Evolutionary conservation across 805 yeast species (phyloP), one percentile per base, ranked within the genome.

Genomic region (Nakazawaea populi): DNA sequence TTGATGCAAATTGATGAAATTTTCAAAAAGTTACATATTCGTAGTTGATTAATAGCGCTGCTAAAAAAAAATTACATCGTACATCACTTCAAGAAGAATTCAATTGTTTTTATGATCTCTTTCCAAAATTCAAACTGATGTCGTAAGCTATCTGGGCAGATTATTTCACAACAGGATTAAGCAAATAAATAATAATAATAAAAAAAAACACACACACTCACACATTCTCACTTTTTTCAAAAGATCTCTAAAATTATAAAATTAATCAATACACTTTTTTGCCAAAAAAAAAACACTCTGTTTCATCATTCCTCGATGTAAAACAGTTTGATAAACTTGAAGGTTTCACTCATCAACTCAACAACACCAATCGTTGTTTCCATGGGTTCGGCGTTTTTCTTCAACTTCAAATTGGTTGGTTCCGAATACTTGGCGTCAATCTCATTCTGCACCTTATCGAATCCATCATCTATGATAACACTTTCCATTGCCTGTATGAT

Each of bases 391-490:
- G 28, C 24, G 8, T 35, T 34, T 30, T 46, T 51, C 42, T 51
- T 51, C 44, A 46, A 11, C 30, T 43, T 42, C 43, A 45, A 42
- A 37, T 37, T 37, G 5, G 47, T 42, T 8, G 60, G 56, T n/a
- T 60, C 60, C 31, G 83, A 76, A 63, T 82, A 87, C 44, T 79
- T 74, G 2, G 88, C 91, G 48, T 79, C 78, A 11, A 87, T 79
- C 59, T 85, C 83, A 55, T 83, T 85, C 55, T 82, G 83, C 40
- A 89, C 80, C 66, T 88, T 90, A 32, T 86, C 80, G 42, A 85
- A 67, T 0, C 97, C 97, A 58, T 87, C 89, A 60, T 84, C 85
- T 40, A 80, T 80, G 28, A 89, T 82, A 50, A 89, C 71, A 49
- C 75, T 77, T 24, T 79, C 70, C 53, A 90, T 68, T 0, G 82